Evolutionary conservation across 441 rosid genomes (phyloP), one percentile per base, ranked within the genome.

Genomic region (Populus hybrid): DNA sequence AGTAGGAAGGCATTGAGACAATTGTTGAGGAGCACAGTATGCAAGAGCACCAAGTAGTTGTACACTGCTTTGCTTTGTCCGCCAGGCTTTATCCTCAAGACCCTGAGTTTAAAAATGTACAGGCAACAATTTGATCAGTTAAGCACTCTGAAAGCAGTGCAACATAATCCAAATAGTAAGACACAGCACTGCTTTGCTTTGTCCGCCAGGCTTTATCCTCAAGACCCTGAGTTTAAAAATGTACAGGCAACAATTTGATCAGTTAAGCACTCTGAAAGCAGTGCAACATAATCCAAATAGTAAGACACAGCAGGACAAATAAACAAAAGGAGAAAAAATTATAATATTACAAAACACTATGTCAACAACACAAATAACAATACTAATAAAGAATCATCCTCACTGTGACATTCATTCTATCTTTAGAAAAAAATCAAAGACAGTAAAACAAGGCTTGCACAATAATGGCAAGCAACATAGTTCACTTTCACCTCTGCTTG

Each of bases 71-170:
- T 24, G 24, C 24, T 24, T 24, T 24, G 24, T 24, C 24, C 24
- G 24, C 99, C 99, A 97, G 53, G 99, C 99, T 82, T 90, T 97
- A 85, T 97, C 99, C 86, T 95, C 99, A 78, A 97, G 95, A 71
- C 98, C 99, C 99, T 92, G 82, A 69, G 69, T 50, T 50, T 50
- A 50, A 14, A 65, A 69, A 66, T 36, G 53, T 59, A 40, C 30
- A 70, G 38, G 75, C 12, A 67, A 35, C 40, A 75, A 61, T n/a
- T 35, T 4, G 11, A 14, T 32, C 30, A 21, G 53, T 34, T 35
- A 26, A 72, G 59, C 53, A 70, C 61, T 16, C 18, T 36, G 32
- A 28, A 30, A 65, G 36, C 19, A 9, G 18, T 6, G 7, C 21
- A 19, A 35, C 8, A 34, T 32, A 34, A 75, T 7, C 53, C 50